Evolutionary conservation across 169 alveolate genomes (phyloP), one percentile per base, ranked within the genome.

Genomic region (Plasmodium fragile): DNA sequence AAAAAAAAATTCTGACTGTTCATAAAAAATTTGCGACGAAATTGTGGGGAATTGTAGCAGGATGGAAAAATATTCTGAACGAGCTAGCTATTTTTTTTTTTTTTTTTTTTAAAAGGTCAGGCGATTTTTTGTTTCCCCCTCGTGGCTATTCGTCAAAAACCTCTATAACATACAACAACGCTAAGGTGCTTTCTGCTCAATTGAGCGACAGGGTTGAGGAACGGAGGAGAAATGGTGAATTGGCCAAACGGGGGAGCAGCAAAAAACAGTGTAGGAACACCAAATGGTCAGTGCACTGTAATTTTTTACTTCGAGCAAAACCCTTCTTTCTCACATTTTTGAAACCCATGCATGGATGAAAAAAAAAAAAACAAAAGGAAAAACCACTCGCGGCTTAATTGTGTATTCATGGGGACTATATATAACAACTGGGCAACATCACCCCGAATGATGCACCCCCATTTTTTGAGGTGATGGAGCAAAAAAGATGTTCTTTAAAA

Each of bases 151-250:
- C 22, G 22, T 11, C n/a, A 22, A 22, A 18, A 65, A 10, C 5
- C 8, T 65, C 75, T 65, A 65, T 65, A 65, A 65, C 75, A n/a
- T 65, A 65, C 75, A 65, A 65, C 75, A 65, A 8, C 36, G 75
- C 41, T 65, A n/a, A 25, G 30, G n/a, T 28, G 30, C 11, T 1
- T 59, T n/a, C 73, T 59, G 30, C 75, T 10, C 75, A 65, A 25
- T 65, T 28, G 36, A 34, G 3, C 75, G 75, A 25, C 36, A 25
- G 75, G 30, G 75, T 65, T 49, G 59, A 7, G 22, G 18, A 49
- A 49, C n/a, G 45, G 7, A 22, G 36, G 11, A 16, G 4, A 16
- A 22, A 34, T 13, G 32, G 39, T 32, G 78, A 18, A 18, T 18
- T 49, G 59, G 59, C 53, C 59, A 81, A 53, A 30, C 70, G 59